Evolutionary conservation across 2,329 filamentous ascomycete species (phyloP), one percentile per base, ranked within the genome.

Genomic region (Epichloe sp.): DNA sequence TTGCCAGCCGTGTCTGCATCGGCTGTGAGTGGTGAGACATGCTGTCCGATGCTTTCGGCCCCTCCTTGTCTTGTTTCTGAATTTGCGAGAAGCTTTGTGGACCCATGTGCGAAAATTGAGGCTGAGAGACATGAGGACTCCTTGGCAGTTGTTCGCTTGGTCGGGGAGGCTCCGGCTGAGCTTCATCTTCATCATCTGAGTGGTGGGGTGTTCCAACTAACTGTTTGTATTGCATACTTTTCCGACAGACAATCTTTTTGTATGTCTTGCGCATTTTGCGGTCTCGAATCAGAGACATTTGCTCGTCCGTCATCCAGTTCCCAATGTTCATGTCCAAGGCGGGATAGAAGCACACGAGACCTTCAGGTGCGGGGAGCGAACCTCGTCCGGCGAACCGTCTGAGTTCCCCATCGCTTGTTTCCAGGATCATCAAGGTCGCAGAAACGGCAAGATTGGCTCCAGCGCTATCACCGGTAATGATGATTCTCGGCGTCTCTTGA

Each of bases 251-350:
- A 51, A 97, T 85, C 26, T 80, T 78, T 52, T 78, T 77, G 62
- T 96, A 95, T 1, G 83, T 88, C 58, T 83, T 83, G 23, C 88
- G 79, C 63, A 83, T 82, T 52, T 82, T 79, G 11, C 88, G 82
- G 56, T 95, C 90, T 57, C 88, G 83, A 56, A 98, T 95, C 54
- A 98, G 71, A 0, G 88, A 82, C 88, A 97, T 95, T 64, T 98
- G 90, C 65, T 97, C 91, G 60, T 97, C 91, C 0, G 88, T 90
- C 90, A 98, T 97, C 93, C 93, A 98, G 66, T 90, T 96, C 38
- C 88, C 88, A 57, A 97, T 97, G 61, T 95, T 96, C 86, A 97
- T 89, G 61, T 97, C 93, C 53, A 98, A 71, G 0, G 85, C 83
- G 0, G 93, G 93, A 61, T 98, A 98, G 53, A 94, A 82, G 47